A percentile compares a stretch with the other conserved stretches of the same genome.
phyloP scores from a whole-genome alignment of 2,329 filamentous ascomycete species.

The Hypoxylon rubiginosum region DNA sequence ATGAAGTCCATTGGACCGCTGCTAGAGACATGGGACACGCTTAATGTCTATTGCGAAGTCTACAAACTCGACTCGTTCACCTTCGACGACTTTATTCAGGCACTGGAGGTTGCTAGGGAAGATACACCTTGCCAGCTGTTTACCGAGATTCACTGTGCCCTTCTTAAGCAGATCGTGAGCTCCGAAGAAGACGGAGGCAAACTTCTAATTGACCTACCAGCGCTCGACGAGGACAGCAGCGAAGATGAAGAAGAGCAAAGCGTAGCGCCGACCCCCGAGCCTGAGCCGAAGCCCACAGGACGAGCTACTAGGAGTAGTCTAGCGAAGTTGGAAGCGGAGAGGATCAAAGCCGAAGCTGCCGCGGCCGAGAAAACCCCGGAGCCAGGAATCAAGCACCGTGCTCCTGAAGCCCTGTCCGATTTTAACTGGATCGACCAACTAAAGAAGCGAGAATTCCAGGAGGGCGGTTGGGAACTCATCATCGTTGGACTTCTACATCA shows the following conservation, averaged over 20 bases:
- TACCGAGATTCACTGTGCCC: constrained; percentile 90
- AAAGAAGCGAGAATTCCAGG: constrained; percentile 83
- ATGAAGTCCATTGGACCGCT: constrained; percentile 89
- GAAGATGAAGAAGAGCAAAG: constrained; percentile 71
- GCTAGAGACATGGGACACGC: constrained; percentile 93
- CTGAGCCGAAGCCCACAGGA: constrained; percentile 72
- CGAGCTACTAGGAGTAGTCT: constrained; percentile 89
- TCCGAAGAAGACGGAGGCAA: constrained; percentile 81
- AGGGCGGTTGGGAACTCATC: constrained; percentile 93
- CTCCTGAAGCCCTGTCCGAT: constrained; percentile 78
- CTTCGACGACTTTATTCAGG: constrained; percentile 94
- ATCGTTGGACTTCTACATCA: constrained; percentile 89
- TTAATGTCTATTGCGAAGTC: constrained; percentile 98
- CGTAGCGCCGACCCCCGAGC: constrained; percentile 66
- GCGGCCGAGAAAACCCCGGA: constrained; percentile 66
- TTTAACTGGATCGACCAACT: constrained; percentile 90
- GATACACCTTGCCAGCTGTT: constrained; percentile 85
- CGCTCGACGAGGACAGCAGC: constrained; percentile 78
- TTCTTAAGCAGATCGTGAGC: constrained; percentile 87
- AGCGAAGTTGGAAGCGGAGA: constrained; percentile 82
- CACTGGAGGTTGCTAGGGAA: constrained; percentile 81
- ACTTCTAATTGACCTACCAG: constrained; percentile 82
- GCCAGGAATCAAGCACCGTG: constrained; percentile 71
- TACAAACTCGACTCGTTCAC: constrained; percentile 97
- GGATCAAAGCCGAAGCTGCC: constrained; percentile 71